Evolutionary conservation across 2,329 filamentous ascomycete species (phyloP), one percentile per base, ranked within the genome.

Genomic region (Talaromyces piceae): DNA sequence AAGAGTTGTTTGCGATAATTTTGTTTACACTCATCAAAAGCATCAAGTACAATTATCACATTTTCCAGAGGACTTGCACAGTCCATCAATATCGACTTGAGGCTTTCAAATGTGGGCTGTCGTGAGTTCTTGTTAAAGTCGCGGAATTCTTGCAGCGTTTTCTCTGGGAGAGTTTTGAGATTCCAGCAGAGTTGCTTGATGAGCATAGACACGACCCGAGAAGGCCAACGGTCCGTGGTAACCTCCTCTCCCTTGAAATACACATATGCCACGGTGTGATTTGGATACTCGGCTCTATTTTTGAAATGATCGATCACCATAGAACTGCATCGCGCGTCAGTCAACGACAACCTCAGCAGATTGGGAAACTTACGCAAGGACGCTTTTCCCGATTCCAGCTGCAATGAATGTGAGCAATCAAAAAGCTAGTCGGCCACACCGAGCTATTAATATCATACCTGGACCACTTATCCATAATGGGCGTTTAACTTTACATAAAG

Each of bases 311-410:
- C 52, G 3, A 54, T 52, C 3, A 54, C n/a, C 20, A 52, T 48
- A 12, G 52, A 54, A n/a, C 52, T 53, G 23, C n/a, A 31, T 33
- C n/a, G n/a, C 8, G 6, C 18, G 20, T 27, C 22, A 39, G 26
- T 8, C 1, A 7, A 31, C 6, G 27, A 16, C 16, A 3, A 12
- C 6, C 18, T 37, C n/a, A 37, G n/a, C n/a, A 18, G 31, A 2
- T 13, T 23, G 4, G n/a, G n/a, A 28, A 2, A 48, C 52, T 48
- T 47, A 54, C 52, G 49, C 45, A 13, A 54, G 22, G 25, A 54
- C 30, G 31, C 52, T 54, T 33, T 54, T 54, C 5, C 52, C 52
- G 9, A 30, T 54, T 27, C 52, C 52, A 49, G 52, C 52, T 54
- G 20, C 11, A 11, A 16, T 3, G 18, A 37, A 8, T 20, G 13